phyloP scores from a whole-genome alignment of 352 stramenopile species.

The Globisporangium abappressorium region DNA sequence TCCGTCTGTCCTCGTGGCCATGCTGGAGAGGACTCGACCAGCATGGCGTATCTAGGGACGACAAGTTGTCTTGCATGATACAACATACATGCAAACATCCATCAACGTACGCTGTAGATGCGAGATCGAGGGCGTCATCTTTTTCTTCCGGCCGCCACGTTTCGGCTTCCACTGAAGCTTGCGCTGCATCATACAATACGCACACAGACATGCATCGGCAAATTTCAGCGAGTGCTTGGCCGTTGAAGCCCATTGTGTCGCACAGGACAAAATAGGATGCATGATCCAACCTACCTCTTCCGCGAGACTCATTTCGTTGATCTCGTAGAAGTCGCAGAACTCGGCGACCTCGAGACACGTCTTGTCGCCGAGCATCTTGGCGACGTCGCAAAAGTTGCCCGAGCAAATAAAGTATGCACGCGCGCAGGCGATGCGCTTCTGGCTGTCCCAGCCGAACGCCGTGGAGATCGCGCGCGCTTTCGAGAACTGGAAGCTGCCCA shows the following conservation, averaged over 20 bases:
- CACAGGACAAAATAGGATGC: neutral
- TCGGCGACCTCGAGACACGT: slow-evolving; percentile 73
- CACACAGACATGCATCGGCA: neutral
- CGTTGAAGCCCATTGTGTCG: neutral
- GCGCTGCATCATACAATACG: slow-evolving; percentile 9
- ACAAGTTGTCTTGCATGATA: slow-evolving; percentile 14
- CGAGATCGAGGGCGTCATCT: slow-evolving; percentile 52
- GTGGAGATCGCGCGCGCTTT: slow-evolving; percentile 50
- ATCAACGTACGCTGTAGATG: slow-evolving; percentile 64
- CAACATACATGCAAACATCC: slow-evolving; percentile 25
- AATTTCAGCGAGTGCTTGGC: neutral
- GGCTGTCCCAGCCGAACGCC: slow-evolving; percentile 48
- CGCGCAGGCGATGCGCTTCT: slow-evolving; percentile 43
- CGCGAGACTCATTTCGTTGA: slow-evolving; percentile 54
- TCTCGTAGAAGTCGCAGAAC: slow-evolving; percentile 63
- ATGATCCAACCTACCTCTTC: slow-evolving; percentile 33
- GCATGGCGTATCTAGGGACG: slow-evolving; percentile 56
- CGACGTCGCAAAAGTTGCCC: slow-evolving; percentile 80
- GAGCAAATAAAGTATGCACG: slow-evolving; percentile 64
- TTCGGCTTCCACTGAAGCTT: slow-evolving; percentile 24
- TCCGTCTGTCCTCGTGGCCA: slow-evolving; percentile 55
- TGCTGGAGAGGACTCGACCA: slow-evolving; percentile 25
- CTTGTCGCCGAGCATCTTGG: slow-evolving; percentile 59
- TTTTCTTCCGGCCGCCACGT: slow-evolving; percentile 47
- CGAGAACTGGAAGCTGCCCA: slow-evolving; percentile 34